Evolutionary conservation across 73 alveolate genomes (phyloP).

Genomic region (Tetrahymena malaccensis): DNA sequence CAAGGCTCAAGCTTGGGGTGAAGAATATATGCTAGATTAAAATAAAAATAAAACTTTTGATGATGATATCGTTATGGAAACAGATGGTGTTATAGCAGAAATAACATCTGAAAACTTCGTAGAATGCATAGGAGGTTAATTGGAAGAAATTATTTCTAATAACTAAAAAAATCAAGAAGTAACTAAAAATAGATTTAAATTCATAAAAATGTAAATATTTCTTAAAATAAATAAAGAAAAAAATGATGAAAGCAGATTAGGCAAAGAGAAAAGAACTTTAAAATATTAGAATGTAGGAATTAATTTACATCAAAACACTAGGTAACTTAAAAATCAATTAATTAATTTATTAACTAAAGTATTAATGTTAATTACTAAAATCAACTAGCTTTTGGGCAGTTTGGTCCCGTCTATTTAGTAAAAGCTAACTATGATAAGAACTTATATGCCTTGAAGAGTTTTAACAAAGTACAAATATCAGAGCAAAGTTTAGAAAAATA

Average conservation of each 20-base stretch:
- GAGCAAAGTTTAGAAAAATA: constrained; percentile 26
- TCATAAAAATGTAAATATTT: neutral
- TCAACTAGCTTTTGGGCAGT: constrained; percentile 13
- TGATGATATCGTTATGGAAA: constrained; percentile 37
- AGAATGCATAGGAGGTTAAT: constrained; percentile 20
- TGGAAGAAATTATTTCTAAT: constrained; percentile 19
- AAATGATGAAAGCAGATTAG: constrained; percentile 14
- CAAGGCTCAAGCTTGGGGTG: constrained; percentile 41
- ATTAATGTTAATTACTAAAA: neutral
- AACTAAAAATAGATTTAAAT: neutral
- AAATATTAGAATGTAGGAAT: constrained; percentile 1
- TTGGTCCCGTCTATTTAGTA: constrained; percentile 38
- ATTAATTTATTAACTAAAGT: neutral
- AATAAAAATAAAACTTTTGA: constrained; percentile 25
- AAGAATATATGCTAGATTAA: constrained; percentile 14
- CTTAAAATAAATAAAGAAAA: neutral
- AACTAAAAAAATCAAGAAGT: constrained; percentile 12
- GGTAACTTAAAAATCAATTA: neutral
- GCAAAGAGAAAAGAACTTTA: constrained; percentile 20
- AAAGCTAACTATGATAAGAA: constrained; percentile 22
- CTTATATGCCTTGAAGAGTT: constrained; percentile 20
- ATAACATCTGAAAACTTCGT: constrained; percentile 29
- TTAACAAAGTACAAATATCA: constrained; percentile 13
- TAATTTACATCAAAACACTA: constrained; percentile 3
- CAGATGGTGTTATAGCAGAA: constrained; percentile 43